Base-by-base conservation (phyloP, 2,329 filamentous ascomycete genomes). In the Tolypocladium amazonense region DNA sequence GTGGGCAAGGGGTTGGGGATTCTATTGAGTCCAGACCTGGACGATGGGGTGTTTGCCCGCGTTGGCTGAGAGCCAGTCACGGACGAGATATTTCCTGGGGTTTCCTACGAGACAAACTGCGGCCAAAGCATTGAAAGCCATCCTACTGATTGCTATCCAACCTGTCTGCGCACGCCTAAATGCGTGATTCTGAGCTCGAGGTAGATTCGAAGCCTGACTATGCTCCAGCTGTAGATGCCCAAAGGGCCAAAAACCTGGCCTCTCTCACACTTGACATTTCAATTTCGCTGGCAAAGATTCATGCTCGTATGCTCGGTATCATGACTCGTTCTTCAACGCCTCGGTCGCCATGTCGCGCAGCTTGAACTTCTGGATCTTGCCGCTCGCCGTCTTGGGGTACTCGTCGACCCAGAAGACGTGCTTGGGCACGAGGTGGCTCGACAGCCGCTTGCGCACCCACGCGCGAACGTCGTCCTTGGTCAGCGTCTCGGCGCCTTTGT, bases 281-380 rank as follows among this genome's bases (percentile, higher is more conserved):
- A 37, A 37, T 54, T 4, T 15, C 30, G 33, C 30, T 8, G 11
- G 2, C 12, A 37, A 7, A 18, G 0, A 15, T 20, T n/a, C 35
- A 37, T 8, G 9, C 6, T n/a, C 2, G 9, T 12, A 23, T 20
- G 27, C 30, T 14, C 5, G 18, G 25, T 35, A n/a, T 61, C 43
- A 59, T 25, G 25, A 20, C 45, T 47, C 56, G n/a, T 52, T 33
- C 23, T 60, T 58, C 3, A 77, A 56, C 9, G 76, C 56, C 63
- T 74, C 71, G 65, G 70, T 73, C 1, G 79, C 92, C 68, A 81
- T 76, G 20, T 92, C 88, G 68, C 84, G 83, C 67, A 97, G 72
- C 76, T 88, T 93, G 71, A 89, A 97, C 77, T 97, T 97, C 76
- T 96, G 91, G 59, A 97, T 92, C 83, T 99, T 99, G 30, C 93